Conservation (phyloP, 768 basidiomycete species). For the Boletus rubescentipes region DNA sequence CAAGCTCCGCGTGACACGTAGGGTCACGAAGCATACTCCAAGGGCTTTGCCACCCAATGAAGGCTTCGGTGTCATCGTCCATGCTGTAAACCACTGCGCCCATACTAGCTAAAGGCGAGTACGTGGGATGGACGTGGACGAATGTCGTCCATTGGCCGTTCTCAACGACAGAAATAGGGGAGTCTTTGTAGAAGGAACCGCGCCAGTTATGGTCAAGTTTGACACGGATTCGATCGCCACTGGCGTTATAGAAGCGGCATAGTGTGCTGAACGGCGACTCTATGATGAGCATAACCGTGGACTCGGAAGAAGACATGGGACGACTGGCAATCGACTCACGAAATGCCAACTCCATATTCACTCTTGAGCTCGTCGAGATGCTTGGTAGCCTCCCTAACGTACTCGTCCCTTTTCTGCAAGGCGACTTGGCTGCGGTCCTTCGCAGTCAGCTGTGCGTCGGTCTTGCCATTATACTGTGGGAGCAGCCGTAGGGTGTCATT, state of each 20-base stretch:
- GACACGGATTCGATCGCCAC: background rate
- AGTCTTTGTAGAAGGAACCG: background rate
- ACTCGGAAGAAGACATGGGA: too few relatives aligned
- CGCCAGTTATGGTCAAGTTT: background rate
- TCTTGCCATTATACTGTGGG: background rate
- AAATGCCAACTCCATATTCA: background rate
- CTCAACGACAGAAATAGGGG: background rate
- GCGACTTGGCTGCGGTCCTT: background rate
- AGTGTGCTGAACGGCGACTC: too few relatives aligned
- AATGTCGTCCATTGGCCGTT: slow-evolving; percentile 3
- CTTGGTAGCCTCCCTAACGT: background rate
- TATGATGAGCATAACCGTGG: background rate
- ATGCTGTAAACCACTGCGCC: background rate
- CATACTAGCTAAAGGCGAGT: background rate
- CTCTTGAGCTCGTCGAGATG: slow-evolving; percentile 1
- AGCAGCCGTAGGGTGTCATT: background rate
- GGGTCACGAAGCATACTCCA: background rate
- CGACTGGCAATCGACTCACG: background rate
- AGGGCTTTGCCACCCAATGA: background rate
- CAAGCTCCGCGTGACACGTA: background rate
- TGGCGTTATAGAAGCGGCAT: too few relatives aligned
- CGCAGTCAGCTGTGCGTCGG: background rate
- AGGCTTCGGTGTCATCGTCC: background rate
- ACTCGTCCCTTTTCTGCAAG: too few relatives aligned
- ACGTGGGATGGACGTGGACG: background rate